These are phyloP conservation scores for Bathelium albidoporum DNA, from an alignment of 495 filamentous ascomycete species.

Conservation along the genomic window DNA sequence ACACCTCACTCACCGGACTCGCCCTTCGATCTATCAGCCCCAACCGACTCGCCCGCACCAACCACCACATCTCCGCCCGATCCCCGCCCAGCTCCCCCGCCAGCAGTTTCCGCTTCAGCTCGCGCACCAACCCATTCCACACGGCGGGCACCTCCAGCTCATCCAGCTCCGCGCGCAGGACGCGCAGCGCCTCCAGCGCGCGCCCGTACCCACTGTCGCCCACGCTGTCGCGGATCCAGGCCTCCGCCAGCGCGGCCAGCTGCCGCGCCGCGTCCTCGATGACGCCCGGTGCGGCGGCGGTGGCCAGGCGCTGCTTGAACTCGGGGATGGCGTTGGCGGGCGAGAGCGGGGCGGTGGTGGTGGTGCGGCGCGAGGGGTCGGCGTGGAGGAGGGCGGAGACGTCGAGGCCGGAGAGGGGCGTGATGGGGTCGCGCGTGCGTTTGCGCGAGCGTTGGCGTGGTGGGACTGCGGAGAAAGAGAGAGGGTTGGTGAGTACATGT, in stretches of 20 bases:
- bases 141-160: conserved; percentile 63
- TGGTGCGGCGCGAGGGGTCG: conserved; percentile 30
- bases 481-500: conserved; percentile 20
- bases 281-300: conserved; percentile 45
- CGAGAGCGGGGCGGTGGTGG: conserved; percentile 56
- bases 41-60: conserved; percentile 53
- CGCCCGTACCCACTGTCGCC: conserved; percentile 65
- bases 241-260: conserved; percentile 59
- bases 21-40: conserved; percentile 60
- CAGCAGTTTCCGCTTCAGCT: conserved; percentile 63
- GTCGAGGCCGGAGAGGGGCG: conserved; percentile 86
- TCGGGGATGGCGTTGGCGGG: conserved; percentile 76
- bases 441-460: conserved; percentile 70
- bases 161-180: conserved; percentile 67
- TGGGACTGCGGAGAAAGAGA: conserved; percentile 48
- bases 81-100: conserved; percentile 68
- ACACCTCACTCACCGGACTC: conserved; percentile 52
- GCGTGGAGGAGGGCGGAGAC: conserved; percentile 62
- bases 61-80: conserved; percentile 73
- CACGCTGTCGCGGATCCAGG: conserved; percentile 58
- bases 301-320: conserved; percentile 71
- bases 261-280: conserved; percentile 63
- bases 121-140: conserved; percentile 66
- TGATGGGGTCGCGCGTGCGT: conserved; percentile 56
- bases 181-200: conserved; percentile 64